Evolutionary conservation across 768 basidiomycete genomes (phyloP).

Genomic region (Boletellus ananiceps): DNA sequence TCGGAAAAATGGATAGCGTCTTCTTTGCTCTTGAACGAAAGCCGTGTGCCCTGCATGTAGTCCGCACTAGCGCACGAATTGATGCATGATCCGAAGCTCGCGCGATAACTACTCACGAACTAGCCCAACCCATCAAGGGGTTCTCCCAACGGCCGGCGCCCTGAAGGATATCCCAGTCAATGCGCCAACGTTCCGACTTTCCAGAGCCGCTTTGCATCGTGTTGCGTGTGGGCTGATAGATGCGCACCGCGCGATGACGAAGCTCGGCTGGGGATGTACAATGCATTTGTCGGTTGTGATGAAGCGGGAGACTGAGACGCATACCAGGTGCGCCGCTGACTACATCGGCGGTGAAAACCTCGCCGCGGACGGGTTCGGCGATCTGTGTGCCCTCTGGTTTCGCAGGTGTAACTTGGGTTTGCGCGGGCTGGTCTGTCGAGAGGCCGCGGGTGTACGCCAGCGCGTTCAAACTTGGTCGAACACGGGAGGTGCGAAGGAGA

Average conservation of each 20-base stretch:
- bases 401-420: constrained; percentile 20
- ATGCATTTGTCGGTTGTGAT: not conserved
- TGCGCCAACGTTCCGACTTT: constrained; percentile 84
- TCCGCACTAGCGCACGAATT: constrained; percentile 58
- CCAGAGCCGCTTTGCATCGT: constrained; percentile 93
- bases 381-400: constrained; percentile 33
- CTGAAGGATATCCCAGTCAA: constrained; percentile 91
- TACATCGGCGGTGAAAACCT: constrained; percentile 72
- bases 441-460: constrained; percentile 17
- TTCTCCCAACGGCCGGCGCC: constrained; percentile 97
- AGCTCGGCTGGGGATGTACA: constrained; percentile 57
- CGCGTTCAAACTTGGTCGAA: constrained; percentile 19
- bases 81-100: not conserved
- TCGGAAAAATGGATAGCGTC: constrained; percentile 94
- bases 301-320: constrained; percentile 18
- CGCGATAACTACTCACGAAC: constrained; percentile 61
- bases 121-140: constrained; percentile 94
- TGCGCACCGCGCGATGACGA: constrained; percentile 80
- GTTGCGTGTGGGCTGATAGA: constrained; percentile 89
- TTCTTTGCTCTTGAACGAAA: constrained; percentile 81
- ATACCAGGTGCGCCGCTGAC: constrained; percentile 84
- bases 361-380: constrained; percentile 44
- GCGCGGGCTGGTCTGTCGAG: constrained; percentile 14
- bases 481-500: constrained; percentile 45
- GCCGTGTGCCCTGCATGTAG: constrained; percentile 88